These are phyloP conservation scores for Clitopilus hobsonii DNA, from an alignment of 768 basidiomycete species.

Conservation along the genomic window DNA sequence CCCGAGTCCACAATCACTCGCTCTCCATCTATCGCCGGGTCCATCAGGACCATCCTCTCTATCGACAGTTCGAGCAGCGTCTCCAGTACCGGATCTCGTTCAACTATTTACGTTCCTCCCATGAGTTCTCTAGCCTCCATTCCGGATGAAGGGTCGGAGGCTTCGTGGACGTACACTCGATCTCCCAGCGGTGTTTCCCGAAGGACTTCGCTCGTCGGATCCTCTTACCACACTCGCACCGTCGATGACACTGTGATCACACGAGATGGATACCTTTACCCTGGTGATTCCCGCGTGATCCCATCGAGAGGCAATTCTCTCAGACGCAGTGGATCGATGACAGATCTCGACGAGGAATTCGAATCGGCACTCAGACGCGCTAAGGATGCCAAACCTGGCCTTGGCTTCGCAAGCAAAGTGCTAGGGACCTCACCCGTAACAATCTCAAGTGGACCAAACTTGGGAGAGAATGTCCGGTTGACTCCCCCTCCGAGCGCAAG, in stretches of 20 bases:
- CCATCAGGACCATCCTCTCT: conserved; percentile 68
- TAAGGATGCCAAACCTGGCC: conserved; percentile 34
- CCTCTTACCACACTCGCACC: conserved; percentile 59
- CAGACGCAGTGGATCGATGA: conserved; percentile 67
- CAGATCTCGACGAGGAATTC: conserved; percentile 60
- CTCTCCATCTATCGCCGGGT: conserved; percentile 39
- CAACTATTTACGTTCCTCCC: conserved; percentile 76
- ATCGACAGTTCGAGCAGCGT: conserved; percentile 39
- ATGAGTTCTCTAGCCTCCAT: conserved; percentile 67
- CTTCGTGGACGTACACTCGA: conserved; percentile 17
- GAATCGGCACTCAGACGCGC: conserved; percentile 46
- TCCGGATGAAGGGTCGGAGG: conserved; percentile 47
- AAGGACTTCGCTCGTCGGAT: conserved; percentile 39
- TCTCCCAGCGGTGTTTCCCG: conserved; percentile 28
- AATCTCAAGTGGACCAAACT: conserved; percentile 60
- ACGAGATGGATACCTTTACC: conserved; percentile 63
- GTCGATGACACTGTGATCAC: conserved; percentile 72
- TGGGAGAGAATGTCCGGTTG: conserved; percentile 34
- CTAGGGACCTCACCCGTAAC: conserved; percentile 67
- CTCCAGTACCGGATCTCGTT: conserved; percentile 55
- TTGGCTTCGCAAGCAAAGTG: conserved; percentile 27
- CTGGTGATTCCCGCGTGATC: conserved; percentile 70
- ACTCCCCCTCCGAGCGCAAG: conserved; percentile 37
- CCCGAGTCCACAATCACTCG: conserved; percentile 45
- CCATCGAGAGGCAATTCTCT: conserved; percentile 44